phyloP scores from a whole-genome alignment of 2,329 filamentous ascomycete genomes.

The Diaporthe citri region DNA sequence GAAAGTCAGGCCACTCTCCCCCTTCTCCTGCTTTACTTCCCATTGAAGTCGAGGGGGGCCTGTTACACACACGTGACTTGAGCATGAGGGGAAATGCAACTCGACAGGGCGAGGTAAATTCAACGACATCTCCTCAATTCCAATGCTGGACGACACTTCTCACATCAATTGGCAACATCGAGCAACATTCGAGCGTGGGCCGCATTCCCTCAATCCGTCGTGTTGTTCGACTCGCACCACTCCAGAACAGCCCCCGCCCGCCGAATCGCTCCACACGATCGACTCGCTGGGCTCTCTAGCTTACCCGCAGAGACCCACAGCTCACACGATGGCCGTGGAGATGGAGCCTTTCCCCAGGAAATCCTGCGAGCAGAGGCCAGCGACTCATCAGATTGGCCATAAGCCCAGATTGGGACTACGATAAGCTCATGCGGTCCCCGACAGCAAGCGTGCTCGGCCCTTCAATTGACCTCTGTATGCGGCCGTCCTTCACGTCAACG shows the following conservation, averaged over 20 bases:
- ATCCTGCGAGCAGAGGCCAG: constrained; percentile 34
- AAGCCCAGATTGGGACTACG: constrained; percentile 16
- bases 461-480: not conserved
- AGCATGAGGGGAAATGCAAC: constrained; percentile 34
- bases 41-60: not conserved
- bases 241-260: constrained; percentile 19
- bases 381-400: constrained; percentile 22
- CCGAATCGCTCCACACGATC: constrained; percentile 31
- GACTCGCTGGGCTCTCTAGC: constrained; percentile 26
- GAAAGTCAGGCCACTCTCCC: constrained; percentile 35
- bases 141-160: not conserved
- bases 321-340: constrained; percentile 31
- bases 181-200: not conserved
- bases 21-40: not conserved
- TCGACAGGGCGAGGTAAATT: constrained; percentile 28
- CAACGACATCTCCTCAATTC: constrained; percentile 37
- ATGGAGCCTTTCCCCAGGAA: constrained; percentile 42
- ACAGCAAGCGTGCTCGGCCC: not conserved
- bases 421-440: constrained; percentile 4
- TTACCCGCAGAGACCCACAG: constrained; percentile 34
- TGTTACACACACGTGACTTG: constrained; percentile 37
- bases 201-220: not conserved
- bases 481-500: not conserved
- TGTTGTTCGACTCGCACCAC: constrained; percentile 22
- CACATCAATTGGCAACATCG: not conserved